Conservation (phyloP, 768 basidiomycete species). For the Calvatia gigantea region DNA sequence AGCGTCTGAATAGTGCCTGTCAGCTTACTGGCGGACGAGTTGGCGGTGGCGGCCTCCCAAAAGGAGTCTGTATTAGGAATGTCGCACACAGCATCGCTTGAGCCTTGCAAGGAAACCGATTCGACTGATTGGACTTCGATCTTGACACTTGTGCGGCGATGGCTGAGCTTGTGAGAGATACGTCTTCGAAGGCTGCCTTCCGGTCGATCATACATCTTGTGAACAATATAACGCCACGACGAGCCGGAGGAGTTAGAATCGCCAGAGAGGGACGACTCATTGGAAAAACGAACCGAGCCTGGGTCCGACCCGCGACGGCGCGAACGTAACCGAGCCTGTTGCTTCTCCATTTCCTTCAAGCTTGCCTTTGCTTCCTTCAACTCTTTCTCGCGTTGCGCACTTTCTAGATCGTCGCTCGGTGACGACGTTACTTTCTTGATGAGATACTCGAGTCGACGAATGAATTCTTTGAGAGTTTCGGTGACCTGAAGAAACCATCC, state of each 20-base stretch:
- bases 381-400: neutral
- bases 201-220: neutral
- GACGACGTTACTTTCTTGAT: neutral
- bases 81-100: neutral
- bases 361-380: neutral
- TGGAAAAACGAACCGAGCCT: neutral
- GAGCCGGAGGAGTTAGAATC: neutral
- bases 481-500: neutral
- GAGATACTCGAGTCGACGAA: neutral
- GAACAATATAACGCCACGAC: neutral
- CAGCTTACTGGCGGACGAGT: neutral
- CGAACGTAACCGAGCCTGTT: neutral
- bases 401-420: neutral
- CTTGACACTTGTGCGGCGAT: neutral
- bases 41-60: neutral
- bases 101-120: neutral
- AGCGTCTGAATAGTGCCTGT: neutral
- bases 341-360: neutral
- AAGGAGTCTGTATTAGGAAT: neutral
- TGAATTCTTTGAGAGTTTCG: neutral
- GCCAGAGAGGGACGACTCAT: neutral
- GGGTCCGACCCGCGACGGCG: neutral
- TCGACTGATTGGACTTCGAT: neutral
- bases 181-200: neutral
- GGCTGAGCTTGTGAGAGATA: neutral